phyloP scores from a whole-genome alignment of 2,329 filamentous ascomycete genomes.

The Botrytis byssoidea region DNA sequence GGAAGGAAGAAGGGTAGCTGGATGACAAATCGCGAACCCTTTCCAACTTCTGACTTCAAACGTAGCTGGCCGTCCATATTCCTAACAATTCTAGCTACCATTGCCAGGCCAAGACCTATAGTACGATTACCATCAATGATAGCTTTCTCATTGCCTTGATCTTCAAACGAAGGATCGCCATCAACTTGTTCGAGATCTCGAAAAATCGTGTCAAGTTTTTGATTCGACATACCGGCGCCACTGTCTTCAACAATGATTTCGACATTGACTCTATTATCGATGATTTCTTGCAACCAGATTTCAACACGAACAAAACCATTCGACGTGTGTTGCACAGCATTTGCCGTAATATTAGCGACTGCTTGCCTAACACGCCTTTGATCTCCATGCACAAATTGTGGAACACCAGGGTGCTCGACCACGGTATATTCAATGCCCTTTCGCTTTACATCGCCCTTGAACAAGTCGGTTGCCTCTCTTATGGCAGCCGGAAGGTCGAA shows the following conservation, averaged over 20 bases:
- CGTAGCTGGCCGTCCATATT: slow-evolving; percentile 89
- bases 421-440: slow-evolving; percentile 73
- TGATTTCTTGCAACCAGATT: slow-evolving; percentile 57
- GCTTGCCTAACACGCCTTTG: slow-evolving; percentile 77
- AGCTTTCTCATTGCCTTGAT: slow-evolving; percentile 27
- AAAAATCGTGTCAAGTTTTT: slow-evolving; percentile 56
- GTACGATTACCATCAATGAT: slow-evolving; percentile 47
- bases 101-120: slow-evolving; percentile 78
- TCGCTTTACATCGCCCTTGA: slow-evolving; percentile 69
- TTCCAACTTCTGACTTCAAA: slow-evolving; percentile 78
- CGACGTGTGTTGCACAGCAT: slow-evolving; percentile 76
- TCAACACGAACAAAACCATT: slow-evolving; percentile 69
- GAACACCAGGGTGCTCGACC: slow-evolving; percentile 65
- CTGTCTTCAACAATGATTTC: slow-evolving; percentile 77
- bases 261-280: slow-evolving; percentile 58
- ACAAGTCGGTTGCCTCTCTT: slow-evolving; percentile 73
- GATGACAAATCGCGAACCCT: slow-evolving; percentile 79
- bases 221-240: slow-evolving; percentile 66
- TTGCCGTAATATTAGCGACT: slow-evolving; percentile 78
- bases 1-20: slow-evolving; percentile 73
- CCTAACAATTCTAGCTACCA: slow-evolving; percentile 81
- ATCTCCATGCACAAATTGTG: slow-evolving; percentile 72
- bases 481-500: slow-evolving; percentile 73
- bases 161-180: slow-evolving; percentile 41
- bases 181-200: slow-evolving; percentile 59